Percentiles rank a stretch among this genome's conserved stretches.
phyloP scores from a whole-genome alignment of 495 filamentous ascomycete species.

The Chaetomium fimeti region DNA sequence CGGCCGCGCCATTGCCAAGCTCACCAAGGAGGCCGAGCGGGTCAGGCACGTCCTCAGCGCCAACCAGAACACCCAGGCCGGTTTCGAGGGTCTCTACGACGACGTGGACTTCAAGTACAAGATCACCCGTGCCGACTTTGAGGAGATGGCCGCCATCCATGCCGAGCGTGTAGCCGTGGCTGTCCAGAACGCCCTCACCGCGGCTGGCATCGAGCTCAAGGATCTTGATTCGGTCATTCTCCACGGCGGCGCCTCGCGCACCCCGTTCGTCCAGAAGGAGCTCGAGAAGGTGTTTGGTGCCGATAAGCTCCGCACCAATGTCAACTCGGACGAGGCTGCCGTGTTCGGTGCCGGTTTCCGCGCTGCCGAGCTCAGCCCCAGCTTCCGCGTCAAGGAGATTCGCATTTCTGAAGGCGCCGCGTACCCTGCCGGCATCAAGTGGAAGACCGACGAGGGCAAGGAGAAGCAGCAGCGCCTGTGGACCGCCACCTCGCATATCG shows the following conservation, averaged over 20 bases:
- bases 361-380: slow-evolving; percentile 84
- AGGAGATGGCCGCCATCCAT: slow-evolving; percentile 71
- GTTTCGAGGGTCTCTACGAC: slow-evolving; percentile 85
- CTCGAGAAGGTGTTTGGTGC: slow-evolving; percentile 72
- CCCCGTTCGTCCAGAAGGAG: slow-evolving; percentile 89
- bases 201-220: slow-evolving; percentile 66
- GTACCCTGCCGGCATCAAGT: slow-evolving; percentile 73
- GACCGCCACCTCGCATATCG: slow-evolving; percentile 70
- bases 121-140: slow-evolving; percentile 76
- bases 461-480: slow-evolving; percentile 66
- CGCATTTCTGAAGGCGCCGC: slow-evolving; percentile 67
- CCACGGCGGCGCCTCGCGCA: slow-evolving; percentile 85
- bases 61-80: slow-evolving; percentile 75
- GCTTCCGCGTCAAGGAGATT: slow-evolving; percentile 97
- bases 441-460: slow-evolving; percentile 65
- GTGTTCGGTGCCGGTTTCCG: slow-evolving; percentile 97
- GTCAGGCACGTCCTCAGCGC: slow-evolving; percentile 88
- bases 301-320: slow-evolving; percentile 83
- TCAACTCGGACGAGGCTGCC: slow-evolving; percentile 95
- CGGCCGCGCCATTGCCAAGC: slow-evolving; percentile 79
- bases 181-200: slow-evolving; percentile 70
- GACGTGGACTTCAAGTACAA: slow-evolving; percentile 94
- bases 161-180: slow-evolving; percentile 65
- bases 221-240: slow-evolving; percentile 91
- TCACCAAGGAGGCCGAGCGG: slow-evolving; percentile 88